Evolutionary conservation across 208 protist species (phyloP).

Genomic region (Jaenimonas drosophilae): DNA sequence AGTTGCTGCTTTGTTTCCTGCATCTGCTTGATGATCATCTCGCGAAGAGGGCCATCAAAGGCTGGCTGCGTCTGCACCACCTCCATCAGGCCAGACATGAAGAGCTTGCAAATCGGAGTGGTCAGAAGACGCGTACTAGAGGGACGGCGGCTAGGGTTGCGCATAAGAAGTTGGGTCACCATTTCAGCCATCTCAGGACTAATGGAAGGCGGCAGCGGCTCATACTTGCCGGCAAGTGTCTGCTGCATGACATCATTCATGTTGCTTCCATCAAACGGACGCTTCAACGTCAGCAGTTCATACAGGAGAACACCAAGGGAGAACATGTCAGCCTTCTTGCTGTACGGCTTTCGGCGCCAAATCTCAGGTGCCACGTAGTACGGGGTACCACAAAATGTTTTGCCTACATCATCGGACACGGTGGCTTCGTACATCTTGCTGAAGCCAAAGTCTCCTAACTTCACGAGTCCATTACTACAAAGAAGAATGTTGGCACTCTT

Average conservation of each 20-base stretch:
- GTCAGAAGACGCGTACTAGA: slow-evolving; percentile 9
- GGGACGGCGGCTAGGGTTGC: slow-evolving; percentile 8
- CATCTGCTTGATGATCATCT: slow-evolving; percentile 9
- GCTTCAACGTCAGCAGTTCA: slow-evolving; percentile 56
- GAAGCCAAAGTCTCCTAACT: slow-evolving; percentile 85
- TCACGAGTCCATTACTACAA: slow-evolving; percentile 49
- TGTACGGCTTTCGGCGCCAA: slow-evolving; percentile 80
- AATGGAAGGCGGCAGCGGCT: slow-evolving; percentile 22
- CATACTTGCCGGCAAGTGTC: slow-evolving; percentile 31
- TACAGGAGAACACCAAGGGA: slow-evolving; percentile 76
- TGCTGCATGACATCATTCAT: slow-evolving; percentile 37
- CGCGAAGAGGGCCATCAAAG: no score
- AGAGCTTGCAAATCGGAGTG: slow-evolving; percentile 11
- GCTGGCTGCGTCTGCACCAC: slow-evolving; percentile 3
- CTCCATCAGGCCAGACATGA: slow-evolving; percentile 9
- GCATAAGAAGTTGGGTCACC: slow-evolving; percentile 39
- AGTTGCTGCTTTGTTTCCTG: slow-evolving; percentile 12
- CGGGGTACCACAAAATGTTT: slow-evolving; percentile 66
- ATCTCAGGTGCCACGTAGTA: slow-evolving; percentile 90
- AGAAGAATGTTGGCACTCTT: slow-evolving; percentile 76
- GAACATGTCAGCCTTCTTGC: slow-evolving; percentile 88
- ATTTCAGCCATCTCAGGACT: slow-evolving; percentile 22
- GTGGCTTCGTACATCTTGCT: slow-evolving; percentile 40
- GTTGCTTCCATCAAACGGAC: slow-evolving; percentile 47
- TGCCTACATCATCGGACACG: slow-evolving; percentile 34